phyloP scores from a whole-genome alignment of 129 eudicot species.

The sunflower (Helianthus annuus) region DNA sequence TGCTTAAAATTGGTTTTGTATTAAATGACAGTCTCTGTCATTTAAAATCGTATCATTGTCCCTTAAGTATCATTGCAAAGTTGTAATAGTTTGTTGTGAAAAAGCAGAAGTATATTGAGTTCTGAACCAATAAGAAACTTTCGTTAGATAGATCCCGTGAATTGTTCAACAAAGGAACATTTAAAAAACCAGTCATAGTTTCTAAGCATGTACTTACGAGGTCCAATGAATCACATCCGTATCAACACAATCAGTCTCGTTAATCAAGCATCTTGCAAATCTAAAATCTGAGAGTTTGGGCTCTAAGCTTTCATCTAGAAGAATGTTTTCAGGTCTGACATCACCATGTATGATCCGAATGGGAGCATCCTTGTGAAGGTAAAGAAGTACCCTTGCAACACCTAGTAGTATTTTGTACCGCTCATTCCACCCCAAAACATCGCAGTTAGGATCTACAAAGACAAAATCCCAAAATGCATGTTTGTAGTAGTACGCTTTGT shows the following conservation, averaged over 20 bases:
- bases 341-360: slow-evolving; percentile 6
- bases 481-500: not conserved
- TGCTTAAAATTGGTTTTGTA: too few species aligned
- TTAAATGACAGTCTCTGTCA: too few species aligned
- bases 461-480: not conserved
- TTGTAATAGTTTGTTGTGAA: too few species aligned
- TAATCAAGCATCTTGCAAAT: not conserved
- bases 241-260: not conserved
- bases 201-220: not conserved
- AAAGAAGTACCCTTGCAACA: slow-evolving; percentile 14
- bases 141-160: too few species aligned
- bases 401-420: slow-evolving; percentile 11
- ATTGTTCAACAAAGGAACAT: too few species aligned
- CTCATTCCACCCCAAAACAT: not conserved
- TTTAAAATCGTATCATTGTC: too few species aligned
- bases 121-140: too few species aligned
- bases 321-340: not conserved
- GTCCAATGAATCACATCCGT: too few species aligned
- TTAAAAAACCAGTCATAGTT: too few species aligned
- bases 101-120: too few species aligned
- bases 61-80: too few species aligned
- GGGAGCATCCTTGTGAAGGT: slow-evolving; percentile 12
- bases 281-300: not conserved
- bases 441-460: not conserved
- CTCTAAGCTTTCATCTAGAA: not conserved